These are phyloP conservation scores for Trametes cubensis DNA, from an alignment of 768 basidiomycete species.

Conservation along the genomic window DNA sequence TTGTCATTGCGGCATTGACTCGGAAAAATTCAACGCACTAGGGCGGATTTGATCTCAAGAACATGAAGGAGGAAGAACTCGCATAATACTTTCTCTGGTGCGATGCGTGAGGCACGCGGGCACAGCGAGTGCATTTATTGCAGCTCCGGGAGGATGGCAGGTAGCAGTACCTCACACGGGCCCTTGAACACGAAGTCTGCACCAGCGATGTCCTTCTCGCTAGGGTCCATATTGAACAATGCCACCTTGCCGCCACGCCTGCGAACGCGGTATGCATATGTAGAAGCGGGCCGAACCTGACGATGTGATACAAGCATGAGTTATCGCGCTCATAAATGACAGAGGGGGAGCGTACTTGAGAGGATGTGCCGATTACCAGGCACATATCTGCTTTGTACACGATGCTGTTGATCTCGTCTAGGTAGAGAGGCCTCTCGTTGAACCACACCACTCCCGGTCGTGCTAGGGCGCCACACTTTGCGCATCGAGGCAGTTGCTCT, in stretches of 20 bases:
- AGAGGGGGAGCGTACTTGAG: constrained; percentile 30
- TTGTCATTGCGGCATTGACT: not conserved
- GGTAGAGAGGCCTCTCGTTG: constrained; percentile 35
- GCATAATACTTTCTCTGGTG: not conserved
- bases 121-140: not conserved
- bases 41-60: not conserved
- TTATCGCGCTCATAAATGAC: not conserved
- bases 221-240: constrained; percentile 41
- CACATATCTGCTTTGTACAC: constrained; percentile 37
- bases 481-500: constrained; percentile 35
- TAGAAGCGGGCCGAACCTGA: constrained; percentile 39
- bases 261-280: constrained; percentile 29
- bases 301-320: not conserved
- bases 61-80: constrained; percentile 1
- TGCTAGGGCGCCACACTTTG: constrained; percentile 33
- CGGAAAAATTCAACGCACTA: not conserved
- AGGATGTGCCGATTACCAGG: constrained; percentile 44
- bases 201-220: constrained; percentile 36
- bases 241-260: constrained; percentile 39
- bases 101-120: too few relatives aligned
- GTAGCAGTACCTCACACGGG: constrained; percentile 42
- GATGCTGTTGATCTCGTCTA: constrained; percentile 32
- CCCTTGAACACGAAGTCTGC: constrained; percentile 55
- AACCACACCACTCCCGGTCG: constrained; percentile 46
- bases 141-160: constrained; percentile 4